phyloP scores from a whole-genome alignment of 768 basidiomycete species.

The Macrocybe gigantea region DNA sequence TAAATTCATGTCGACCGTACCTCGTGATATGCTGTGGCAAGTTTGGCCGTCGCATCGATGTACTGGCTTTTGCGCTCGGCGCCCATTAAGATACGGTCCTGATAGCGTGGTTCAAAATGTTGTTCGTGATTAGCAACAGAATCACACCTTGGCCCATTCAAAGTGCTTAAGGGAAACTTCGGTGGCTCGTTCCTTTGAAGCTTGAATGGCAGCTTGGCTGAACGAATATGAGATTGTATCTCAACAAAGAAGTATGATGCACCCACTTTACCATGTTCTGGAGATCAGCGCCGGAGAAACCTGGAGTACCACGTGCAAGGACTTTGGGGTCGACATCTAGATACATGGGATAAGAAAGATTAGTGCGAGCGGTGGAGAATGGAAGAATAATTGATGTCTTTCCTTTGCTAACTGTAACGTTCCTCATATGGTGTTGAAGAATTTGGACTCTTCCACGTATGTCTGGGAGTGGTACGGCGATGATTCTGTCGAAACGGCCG shows the following conservation, averaged over 20 bases:
- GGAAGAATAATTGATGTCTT: slow-evolving; percentile 9
- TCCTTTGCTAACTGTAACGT: slow-evolving; percentile 62
- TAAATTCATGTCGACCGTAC: slow-evolving; percentile 26
- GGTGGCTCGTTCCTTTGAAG: slow-evolving; percentile 74
- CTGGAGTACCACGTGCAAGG: slow-evolving; percentile 90
- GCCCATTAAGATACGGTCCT: slow-evolving; percentile 96
- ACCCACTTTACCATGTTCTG: slow-evolving; percentile 95
- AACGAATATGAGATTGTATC: slow-evolving; percentile 5
- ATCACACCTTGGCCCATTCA: slow-evolving; percentile 90
- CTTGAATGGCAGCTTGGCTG: slow-evolving; percentile 91
- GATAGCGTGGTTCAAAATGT: neutral
- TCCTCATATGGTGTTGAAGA: slow-evolving; percentile 84
- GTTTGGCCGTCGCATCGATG: slow-evolving; percentile 81
- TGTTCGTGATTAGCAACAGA: neutral
- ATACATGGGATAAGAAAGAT: slow-evolving; percentile 7
- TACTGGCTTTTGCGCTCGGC: slow-evolving; percentile 89
- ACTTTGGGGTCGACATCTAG: slow-evolving; percentile 79
- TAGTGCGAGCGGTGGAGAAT: slow-evolving; percentile 5
- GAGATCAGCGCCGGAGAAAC: slow-evolving; percentile 95
- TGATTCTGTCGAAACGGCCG: slow-evolving; percentile 91
- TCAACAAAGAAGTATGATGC: slow-evolving; percentile 1
- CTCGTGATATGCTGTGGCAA: slow-evolving; percentile 96
- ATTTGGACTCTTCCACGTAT: slow-evolving; percentile 92
- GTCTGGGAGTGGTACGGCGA: slow-evolving; percentile 93
- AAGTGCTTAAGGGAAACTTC: slow-evolving; percentile 78